phyloP scores from a whole-genome alignment of 2,329 filamentous ascomycete species.

The Penicillium decumbens region DNA sequence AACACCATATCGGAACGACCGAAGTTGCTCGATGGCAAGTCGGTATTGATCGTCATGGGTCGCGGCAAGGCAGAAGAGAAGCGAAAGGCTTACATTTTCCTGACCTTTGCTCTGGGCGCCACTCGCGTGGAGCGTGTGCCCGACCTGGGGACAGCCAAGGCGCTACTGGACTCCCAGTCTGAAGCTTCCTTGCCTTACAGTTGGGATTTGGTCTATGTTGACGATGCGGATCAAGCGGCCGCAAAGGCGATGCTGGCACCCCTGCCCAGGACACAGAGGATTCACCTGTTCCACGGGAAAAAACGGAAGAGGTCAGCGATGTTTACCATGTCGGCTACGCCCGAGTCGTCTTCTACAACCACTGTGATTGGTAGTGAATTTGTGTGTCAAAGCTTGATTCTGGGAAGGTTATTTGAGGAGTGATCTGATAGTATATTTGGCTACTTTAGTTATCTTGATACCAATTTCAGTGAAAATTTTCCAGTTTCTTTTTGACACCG shows the following conservation, averaged over 20 bases:
- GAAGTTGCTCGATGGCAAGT: slow-evolving; percentile 59
- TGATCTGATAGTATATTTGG: slow-evolving; percentile 10
- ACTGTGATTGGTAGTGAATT: slow-evolving; percentile 76
- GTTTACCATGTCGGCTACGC: slow-evolving; percentile 22
- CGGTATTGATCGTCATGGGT: slow-evolving; percentile 67
- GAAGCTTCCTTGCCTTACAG: slow-evolving; percentile 33
- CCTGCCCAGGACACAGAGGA: slow-evolving; percentile 16
- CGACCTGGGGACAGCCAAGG: slow-evolving; percentile 61
- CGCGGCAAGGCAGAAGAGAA: slow-evolving; percentile 60
- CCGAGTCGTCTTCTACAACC: slow-evolving; percentile 46
- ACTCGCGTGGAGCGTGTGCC: slow-evolving; percentile 60
- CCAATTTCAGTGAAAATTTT: slow-evolving; percentile 13
- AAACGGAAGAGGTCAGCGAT: slow-evolving; percentile 42
- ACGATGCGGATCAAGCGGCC: slow-evolving; percentile 57
- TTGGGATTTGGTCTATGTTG: slow-evolving; percentile 78
- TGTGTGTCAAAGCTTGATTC: slow-evolving; percentile 85
- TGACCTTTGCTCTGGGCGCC: slow-evolving; percentile 74
- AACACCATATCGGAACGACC: slow-evolving; percentile 58
- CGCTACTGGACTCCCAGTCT: slow-evolving; percentile 52
- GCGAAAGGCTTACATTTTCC: slow-evolving; percentile 70
- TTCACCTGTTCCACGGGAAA: slow-evolving; percentile 32
- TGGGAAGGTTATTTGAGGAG: slow-evolving; percentile 70
- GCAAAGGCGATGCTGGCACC: slow-evolving; percentile 45
- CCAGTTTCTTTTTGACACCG: neutral
- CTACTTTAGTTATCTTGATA: slow-evolving; percentile 10